Percentiles rank a stretch among this genome's conserved stretches.
Conservation (phyloP, 73 alveolate species). For the Tetrahymena elliotti region DNA sequence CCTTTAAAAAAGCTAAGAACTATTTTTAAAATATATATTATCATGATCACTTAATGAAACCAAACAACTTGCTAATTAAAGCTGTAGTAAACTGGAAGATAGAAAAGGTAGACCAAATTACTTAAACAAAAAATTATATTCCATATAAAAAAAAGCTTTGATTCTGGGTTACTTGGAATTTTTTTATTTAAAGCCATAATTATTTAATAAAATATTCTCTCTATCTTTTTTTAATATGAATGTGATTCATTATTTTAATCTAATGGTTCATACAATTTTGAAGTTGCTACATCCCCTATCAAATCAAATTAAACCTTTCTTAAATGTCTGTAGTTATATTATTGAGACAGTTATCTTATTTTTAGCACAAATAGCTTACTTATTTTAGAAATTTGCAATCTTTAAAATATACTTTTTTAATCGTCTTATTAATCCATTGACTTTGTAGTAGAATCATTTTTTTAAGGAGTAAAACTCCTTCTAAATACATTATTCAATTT, state of each 20-base stretch:
- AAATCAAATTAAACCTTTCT: neutral
- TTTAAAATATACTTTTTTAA: neutral
- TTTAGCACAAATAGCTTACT: neutral
- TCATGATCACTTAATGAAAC: neutral
- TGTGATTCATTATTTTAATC: neutral
- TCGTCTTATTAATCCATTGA: neutral
- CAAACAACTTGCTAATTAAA: neutral
- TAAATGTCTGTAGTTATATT: neutral
- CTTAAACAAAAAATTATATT: neutral
- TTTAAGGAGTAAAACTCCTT: neutral
- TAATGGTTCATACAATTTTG: neutral
- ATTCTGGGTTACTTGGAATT: neutral
- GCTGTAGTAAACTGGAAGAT: neutral
- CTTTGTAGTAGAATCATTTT: neutral
- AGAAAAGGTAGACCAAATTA: neutral
- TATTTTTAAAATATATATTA: neutral
- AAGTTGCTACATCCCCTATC: neutral
- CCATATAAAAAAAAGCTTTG: neutral
- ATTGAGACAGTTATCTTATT: neutral
- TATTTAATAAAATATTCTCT: neutral
- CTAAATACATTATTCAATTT: neutral
- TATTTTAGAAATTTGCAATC: neutral
- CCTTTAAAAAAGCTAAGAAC: neutral
- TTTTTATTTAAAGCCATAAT: neutral
- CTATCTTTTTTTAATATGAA: neutral